These are phyloP conservation scores for rapeseed (Brassica napus) DNA, from an alignment of 345 rosid genomes.

Conservation along the genomic window DNA sequence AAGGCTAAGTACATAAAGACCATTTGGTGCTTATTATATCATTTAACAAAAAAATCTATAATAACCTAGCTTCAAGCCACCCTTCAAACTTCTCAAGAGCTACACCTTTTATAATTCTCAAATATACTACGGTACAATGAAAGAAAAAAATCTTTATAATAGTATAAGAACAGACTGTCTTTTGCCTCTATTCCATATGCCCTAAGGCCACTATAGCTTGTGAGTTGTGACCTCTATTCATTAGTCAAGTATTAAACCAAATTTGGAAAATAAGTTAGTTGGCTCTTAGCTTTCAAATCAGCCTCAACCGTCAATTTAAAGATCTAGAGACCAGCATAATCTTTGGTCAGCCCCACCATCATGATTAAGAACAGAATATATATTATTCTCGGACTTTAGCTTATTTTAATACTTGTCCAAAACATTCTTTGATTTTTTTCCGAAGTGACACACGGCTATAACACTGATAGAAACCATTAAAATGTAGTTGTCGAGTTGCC, in stretches of 20 bases:
- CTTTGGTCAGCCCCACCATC: conserved; percentile 41
- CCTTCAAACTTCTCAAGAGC: conserved; percentile 36
- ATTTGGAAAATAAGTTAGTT: conserved; percentile 29
- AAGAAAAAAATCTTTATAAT: conserved; percentile 4
- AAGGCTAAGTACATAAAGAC: background rate
- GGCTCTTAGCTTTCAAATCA: conserved; percentile 40
- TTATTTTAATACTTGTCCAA: background rate
- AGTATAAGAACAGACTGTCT: conserved; percentile 25
- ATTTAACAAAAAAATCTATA: background rate
- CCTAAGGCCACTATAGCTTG: conserved; percentile 32
- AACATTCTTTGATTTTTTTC: background rate
- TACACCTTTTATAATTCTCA: conserved; percentile 9
- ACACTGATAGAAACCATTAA: background rate
- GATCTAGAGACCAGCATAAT: conserved; percentile 39
- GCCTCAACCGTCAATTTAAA: conserved; percentile 38
- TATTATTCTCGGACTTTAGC: background rate
- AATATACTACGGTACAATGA: background rate
- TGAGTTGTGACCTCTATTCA: conserved; percentile 32
- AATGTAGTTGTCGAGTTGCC: background rate
- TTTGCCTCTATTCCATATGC: conserved; percentile 31
- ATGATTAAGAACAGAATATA: conserved; percentile 15
- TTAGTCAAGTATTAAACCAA: conserved; percentile 29
- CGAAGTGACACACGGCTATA: background rate
- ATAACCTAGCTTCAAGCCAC: conserved; percentile 8
- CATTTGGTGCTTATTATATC: background rate